Percentiles rank a stretch among this genome's conserved stretches.
Evolutionary conservation across 306 rosid species (phyloP).

Genomic region (Cicer pinnatifidum): DNA sequence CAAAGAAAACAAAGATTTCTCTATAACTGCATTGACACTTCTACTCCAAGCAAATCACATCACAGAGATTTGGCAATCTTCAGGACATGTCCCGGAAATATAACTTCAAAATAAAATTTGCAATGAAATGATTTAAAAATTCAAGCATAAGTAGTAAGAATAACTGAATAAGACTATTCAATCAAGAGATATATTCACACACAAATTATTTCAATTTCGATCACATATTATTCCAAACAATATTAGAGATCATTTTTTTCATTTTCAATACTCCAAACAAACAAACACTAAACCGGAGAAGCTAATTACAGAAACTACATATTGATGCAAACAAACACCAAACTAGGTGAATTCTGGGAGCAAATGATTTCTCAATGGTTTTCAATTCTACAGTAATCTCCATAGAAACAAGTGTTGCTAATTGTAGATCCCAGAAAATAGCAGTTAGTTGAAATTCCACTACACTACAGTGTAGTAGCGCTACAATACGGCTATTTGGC

Average conservation of each 20-base stretch:
- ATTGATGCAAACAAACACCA: slow-evolving; percentile 28
- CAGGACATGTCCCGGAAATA: not conserved
- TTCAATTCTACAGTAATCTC: not conserved
- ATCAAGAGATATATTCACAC: not conserved
- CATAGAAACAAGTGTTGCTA: not conserved
- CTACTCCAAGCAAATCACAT: not conserved
- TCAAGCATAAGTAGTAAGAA: not conserved
- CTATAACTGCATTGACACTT: not conserved
- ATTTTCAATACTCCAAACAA: slow-evolving; percentile 10
- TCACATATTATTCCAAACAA: slow-evolving; percentile 21
- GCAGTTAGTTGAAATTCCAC: no score
- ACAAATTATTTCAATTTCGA: not conserved
- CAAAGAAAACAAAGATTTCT: not conserved
- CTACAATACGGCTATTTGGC: no score
- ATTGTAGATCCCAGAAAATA: no score
- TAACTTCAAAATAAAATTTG: slow-evolving; percentile 19
- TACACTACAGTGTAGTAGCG: no score
- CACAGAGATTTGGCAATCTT: slow-evolving; percentile 18
- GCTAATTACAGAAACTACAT: slow-evolving; percentile 25
- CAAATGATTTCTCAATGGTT: not conserved
- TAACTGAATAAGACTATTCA: slow-evolving; percentile 10
- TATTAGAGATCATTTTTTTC: not conserved
- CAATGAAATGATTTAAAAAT: slow-evolving; percentile 3
- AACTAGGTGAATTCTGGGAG: not conserved
- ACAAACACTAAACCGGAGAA: not conserved